Base-by-base conservation (phyloP, 148 eudicot genomes). In the Tetragonia tetragonoides region DNA sequence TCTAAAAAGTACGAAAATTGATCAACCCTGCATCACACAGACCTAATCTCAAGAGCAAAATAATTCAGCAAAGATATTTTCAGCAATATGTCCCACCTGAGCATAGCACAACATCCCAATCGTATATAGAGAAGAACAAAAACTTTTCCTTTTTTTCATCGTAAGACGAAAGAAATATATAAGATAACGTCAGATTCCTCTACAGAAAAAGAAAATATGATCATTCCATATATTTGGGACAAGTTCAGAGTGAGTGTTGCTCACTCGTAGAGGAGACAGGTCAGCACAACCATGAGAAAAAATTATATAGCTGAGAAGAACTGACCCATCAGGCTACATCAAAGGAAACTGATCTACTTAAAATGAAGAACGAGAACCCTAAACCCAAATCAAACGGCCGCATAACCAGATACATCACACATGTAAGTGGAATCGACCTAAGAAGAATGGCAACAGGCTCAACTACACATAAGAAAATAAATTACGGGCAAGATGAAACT, bases 21-120 rank as follows among this genome's bases (percentile, higher is more conserved):
- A 63, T 46, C 59, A 68, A 49, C 49, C 68, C 39, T 73, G 65
- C 71, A 74, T 82, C 85, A 82, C 81, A 82, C 59, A 78, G 59
- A 78, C 60, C 75, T 78, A 75, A 78, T 82, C 81, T 72, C 6
- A 28, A 68, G 51, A 53, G 34, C 53, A 73, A 16, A 17, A 65
- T 34, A 71, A 11, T 59, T 66, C 68, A 74, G 37, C 53, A 23
- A 70, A 82, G 81, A 82, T 78, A 78, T 82, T 82, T 78, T 51
- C 14, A 28, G 62, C 56, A 40, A 34, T 23, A 65, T 53, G 71
- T 16, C 70, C 81, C 70, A 78, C 76, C 67, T 47, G 20, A 51
- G 51, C 14, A 64, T 4, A 66, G 51, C n/a, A 51, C 24, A 68
- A 61, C 79, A 39, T 28, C 57, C 68, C 62, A 70, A 51, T 20